These are phyloP conservation scores for Blastocladiella britannica DNA, from an alignment of 192 early-diverging fungal species.

Conservation along the genomic window DNA sequence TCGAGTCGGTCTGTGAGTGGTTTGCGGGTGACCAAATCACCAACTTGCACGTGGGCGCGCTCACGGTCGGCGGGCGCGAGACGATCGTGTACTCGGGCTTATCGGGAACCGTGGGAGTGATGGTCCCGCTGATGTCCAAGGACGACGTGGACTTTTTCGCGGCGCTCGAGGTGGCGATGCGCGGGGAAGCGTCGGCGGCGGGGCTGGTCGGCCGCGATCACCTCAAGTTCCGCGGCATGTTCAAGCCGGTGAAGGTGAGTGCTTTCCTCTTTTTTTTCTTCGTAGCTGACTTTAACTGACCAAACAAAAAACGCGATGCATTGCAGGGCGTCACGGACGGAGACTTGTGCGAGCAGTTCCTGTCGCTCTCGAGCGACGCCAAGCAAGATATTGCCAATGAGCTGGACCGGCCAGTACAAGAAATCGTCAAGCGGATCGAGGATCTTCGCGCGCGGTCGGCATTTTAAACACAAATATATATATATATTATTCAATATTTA, in stretches of 20 bases:
- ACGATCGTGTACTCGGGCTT: constrained; percentile 73
- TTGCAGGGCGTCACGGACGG: constrained; percentile 46
- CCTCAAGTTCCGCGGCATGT: constrained; percentile 54
- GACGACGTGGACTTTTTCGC: constrained; percentile 88
- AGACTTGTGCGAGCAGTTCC: constrained; percentile 78
- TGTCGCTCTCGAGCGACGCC: constrained; percentile 46
- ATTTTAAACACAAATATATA: constrained; percentile 11
- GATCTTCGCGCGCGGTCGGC: constrained; percentile 49
- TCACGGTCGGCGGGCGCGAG: constrained; percentile 71
- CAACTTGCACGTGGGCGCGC: constrained; percentile 46
- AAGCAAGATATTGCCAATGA: constrained; percentile 61
- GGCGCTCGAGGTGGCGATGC: constrained; percentile 72
- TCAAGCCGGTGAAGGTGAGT: constrained; percentile 47
- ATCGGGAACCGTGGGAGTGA: constrained; percentile 59
- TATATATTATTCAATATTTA: neutral
- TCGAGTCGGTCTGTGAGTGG: constrained; percentile 51
- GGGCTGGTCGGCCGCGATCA: constrained; percentile 69
- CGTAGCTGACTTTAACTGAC: neutral
- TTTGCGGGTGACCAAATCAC: constrained; percentile 76
- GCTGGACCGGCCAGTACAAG: constrained; percentile 58
- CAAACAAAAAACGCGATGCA: too few relatives aligned
- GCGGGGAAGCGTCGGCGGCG: constrained; percentile 45
- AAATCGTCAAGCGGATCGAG: constrained; percentile 85
- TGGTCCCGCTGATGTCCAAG: constrained; percentile 69
- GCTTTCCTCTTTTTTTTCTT: constrained; percentile 5